Percentiles rank a stretch among this genome's conserved stretches.
Conservation (phyloP, 768 basidiomycete genomes). For the Tricholoma sp. region DNA sequence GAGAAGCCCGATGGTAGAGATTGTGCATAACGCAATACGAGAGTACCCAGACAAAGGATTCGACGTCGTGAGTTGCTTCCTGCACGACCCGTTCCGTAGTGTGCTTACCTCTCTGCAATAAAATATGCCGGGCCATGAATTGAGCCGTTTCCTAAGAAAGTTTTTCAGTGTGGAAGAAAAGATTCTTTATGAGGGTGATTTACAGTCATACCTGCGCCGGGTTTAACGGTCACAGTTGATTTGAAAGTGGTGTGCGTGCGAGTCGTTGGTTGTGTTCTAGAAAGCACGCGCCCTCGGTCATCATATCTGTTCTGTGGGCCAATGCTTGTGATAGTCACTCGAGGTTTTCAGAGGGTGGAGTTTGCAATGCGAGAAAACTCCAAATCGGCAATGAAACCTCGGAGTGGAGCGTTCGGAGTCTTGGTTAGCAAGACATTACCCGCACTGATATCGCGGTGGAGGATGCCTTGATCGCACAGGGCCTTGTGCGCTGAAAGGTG, state of each 20-base stretch:
- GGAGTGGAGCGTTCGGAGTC: neutral
- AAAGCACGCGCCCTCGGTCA: too few relatives aligned
- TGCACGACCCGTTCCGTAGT: neutral
- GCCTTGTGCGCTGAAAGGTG: neutral
- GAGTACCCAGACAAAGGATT: constrained; percentile 5
- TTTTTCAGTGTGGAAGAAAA: neutral
- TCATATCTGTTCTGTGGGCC: too few relatives aligned
- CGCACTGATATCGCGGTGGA: constrained; percentile 10
- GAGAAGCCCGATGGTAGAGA: neutral
- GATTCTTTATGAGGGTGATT: neutral
- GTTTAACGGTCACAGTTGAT: neutral
- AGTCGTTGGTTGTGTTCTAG: neutral
- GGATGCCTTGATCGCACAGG: constrained; percentile 3
- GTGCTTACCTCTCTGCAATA: neutral
- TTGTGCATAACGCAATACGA: neutral
- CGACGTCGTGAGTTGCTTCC: constrained; percentile 1
- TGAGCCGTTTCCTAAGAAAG: neutral
- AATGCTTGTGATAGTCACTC: too few relatives aligned
- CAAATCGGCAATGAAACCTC: constrained; percentile 3
- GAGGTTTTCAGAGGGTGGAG: too few relatives aligned
- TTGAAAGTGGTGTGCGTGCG: neutral
- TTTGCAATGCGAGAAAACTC: neutral
- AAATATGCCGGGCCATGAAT: neutral
- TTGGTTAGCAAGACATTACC: constrained; percentile 21
- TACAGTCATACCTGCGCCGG: neutral